Percentiles rank a stretch among this genome's conserved stretches.
Evolutionary conservation across 257 asterid species (phyloP).

Genomic region (Asclepias syriaca): DNA sequence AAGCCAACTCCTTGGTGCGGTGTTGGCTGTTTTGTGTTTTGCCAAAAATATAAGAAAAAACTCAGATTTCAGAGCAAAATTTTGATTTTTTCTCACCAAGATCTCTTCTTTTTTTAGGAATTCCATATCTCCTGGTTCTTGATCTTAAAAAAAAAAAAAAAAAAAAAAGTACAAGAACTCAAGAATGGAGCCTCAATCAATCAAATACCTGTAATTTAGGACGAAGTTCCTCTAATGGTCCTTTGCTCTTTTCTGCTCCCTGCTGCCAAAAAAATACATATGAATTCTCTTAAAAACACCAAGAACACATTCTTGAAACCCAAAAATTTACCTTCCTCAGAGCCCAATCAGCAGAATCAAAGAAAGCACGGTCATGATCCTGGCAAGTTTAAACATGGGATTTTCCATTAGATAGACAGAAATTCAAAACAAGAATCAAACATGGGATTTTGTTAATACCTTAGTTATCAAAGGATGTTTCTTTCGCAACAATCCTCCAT

Average conservation of each 20-base stretch:
- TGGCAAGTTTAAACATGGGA: slow-evolving; percentile 7
- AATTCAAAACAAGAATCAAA: neutral
- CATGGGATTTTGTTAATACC: slow-evolving; percentile 24
- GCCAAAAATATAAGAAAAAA: neutral
- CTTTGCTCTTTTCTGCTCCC: slow-evolving; percentile 64
- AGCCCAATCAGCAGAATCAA: slow-evolving; percentile 95
- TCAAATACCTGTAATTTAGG: slow-evolving; percentile 66
- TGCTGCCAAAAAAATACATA: slow-evolving; percentile 26
- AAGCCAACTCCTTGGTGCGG: slow-evolving; percentile 65
- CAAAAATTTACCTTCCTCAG: slow-evolving; percentile 54
- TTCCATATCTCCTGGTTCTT: neutral
- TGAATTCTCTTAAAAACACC: neutral
- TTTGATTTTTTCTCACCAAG: neutral
- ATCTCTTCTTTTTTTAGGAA: too few relatives aligned
- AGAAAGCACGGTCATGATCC: slow-evolving; percentile 86
- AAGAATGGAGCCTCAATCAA: too few relatives aligned
- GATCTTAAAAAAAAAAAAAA: neutral
- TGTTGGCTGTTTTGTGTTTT: slow-evolving; percentile 42
- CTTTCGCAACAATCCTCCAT: slow-evolving; percentile 59
- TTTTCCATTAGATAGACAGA: neutral
- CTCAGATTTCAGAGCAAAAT: neutral
- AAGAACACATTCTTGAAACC: neutral
- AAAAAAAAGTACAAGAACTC: too few relatives aligned
- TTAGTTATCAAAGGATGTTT: slow-evolving; percentile 68
- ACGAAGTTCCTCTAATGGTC: slow-evolving; percentile 67